Evolutionary conservation across 176 grass and related monocot species (phyloP).

Genomic region (Panicum miliaceum): DNA sequence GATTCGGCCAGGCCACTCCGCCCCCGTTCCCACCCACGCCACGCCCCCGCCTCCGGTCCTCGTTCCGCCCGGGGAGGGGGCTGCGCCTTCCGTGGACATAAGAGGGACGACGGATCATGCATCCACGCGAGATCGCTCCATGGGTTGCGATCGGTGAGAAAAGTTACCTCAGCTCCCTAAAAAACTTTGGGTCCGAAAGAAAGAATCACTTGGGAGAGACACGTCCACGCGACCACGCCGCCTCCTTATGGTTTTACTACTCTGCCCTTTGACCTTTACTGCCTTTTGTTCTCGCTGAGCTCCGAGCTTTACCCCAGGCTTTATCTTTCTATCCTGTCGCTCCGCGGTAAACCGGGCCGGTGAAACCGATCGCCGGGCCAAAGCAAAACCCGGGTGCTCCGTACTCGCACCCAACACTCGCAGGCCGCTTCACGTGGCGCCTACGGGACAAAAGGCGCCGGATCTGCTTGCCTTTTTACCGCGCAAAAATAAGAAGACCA

Average conservation of each 20-base stretch:
- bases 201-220: conserved; percentile 1
- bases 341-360: background rate
- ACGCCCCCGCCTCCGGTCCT: background rate
- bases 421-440: conserved; percentile 18
- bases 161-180: background rate
- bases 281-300: background rate
- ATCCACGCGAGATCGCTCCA: no score
- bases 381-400: background rate
- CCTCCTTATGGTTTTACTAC: background rate
- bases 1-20: conserved; percentile 55
- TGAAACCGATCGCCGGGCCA: background rate
- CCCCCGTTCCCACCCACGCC: background rate
- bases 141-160: background rate
- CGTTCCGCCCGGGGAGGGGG: no score
- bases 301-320: background rate
- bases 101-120: background rate
- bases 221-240: background rate
- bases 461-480: background rate
- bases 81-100: no score
- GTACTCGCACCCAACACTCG: no score
- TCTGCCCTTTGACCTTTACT: background rate
- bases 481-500: conserved; percentile 7
- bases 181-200: background rate
- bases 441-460: background rate
- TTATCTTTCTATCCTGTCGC: conserved; percentile 35